phyloP scores from a whole-genome alignment of 805 yeast species.

The Ogataea corticis region DNA sequence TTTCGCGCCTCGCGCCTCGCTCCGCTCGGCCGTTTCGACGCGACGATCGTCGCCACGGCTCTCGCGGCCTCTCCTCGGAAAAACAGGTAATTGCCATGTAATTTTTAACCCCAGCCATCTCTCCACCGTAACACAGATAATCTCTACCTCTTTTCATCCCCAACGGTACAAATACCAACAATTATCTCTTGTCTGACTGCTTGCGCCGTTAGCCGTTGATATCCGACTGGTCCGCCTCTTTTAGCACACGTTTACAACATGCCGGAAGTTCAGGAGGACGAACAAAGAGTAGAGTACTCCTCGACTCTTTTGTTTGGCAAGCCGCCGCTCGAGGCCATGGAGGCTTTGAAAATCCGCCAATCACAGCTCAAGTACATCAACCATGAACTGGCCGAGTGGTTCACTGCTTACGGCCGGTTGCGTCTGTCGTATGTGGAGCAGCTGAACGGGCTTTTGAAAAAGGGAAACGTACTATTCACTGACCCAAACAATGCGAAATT shows the following conservation, averaged over 20 bases:
- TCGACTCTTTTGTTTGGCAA: slow-evolving; percentile 38
- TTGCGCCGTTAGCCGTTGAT: neutral
- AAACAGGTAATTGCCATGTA: slow-evolving; percentile 1
- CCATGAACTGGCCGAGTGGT: slow-evolving; percentile 60
- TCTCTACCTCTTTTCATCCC: neutral
- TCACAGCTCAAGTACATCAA: slow-evolving; percentile 56
- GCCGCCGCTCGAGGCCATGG: slow-evolving; percentile 60
- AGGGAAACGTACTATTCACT: slow-evolving; percentile 37
- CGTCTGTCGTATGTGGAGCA: slow-evolving; percentile 49
- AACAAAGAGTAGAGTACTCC: slow-evolving; percentile 33
- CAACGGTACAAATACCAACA: neutral
- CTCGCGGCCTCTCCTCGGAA: neutral
- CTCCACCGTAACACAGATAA: neutral
- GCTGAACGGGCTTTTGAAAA: slow-evolving; percentile 40
- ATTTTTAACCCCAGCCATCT: slow-evolving; percentile 5
- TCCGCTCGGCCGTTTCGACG: too few relatives aligned
- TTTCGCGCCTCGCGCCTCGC: too few relatives aligned
- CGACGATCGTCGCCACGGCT: too few relatives aligned
- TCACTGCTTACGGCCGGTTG: slow-evolving; percentile 52
- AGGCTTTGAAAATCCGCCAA: slow-evolving; percentile 56
- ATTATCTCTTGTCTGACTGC: too few relatives aligned
- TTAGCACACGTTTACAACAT: neutral
- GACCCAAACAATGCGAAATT: slow-evolving; percentile 40
- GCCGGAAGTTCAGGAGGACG: slow-evolving; percentile 13
- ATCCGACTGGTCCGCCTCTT: too few relatives aligned